Percentiles rank a stretch among this genome's conserved stretches.
phyloP scores from a whole-genome alignment of 1,284 basidiomycete species.

The Porodaedalea pini region DNA sequence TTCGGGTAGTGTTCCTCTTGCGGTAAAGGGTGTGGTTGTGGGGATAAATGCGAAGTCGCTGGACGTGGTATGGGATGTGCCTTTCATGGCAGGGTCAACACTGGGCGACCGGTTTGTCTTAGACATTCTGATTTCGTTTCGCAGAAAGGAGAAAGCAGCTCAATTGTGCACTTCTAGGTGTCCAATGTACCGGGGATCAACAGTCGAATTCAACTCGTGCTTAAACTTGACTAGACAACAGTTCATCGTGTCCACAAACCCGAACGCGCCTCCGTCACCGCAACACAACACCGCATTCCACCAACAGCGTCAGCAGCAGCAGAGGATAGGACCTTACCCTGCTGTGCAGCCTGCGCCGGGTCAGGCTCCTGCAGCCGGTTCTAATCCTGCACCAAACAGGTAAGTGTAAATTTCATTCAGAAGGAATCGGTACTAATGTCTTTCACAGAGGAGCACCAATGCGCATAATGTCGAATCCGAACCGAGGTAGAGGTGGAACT shows the following conservation, averaged over 20 bases:
- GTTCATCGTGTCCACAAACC: slow-evolving; percentile 70
- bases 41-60: slow-evolving; percentile 84
- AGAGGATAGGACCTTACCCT: slow-evolving; percentile 64
- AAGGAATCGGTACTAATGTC: neutral
- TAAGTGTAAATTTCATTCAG: slow-evolving; percentile 23
- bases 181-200: slow-evolving; percentile 85
- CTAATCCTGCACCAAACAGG: slow-evolving; percentile 48
- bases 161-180: slow-evolving; percentile 49
- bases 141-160: too few species aligned
- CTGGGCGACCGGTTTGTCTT: slow-evolving; percentile 69
- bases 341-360: slow-evolving; percentile 50
- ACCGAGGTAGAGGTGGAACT: slow-evolving; percentile 46
- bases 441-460: slow-evolving; percentile 6
- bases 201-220: slow-evolving; percentile 79
- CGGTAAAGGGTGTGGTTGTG: slow-evolving; percentile 91
- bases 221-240: slow-evolving; percentile 83
- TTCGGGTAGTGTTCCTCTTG: slow-evolving; percentile 88
- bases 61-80: slow-evolving; percentile 96
- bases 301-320: slow-evolving; percentile 50
- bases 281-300: slow-evolving; percentile 29
- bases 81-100: slow-evolving; percentile 91
- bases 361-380: slow-evolving; percentile 53
- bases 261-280: slow-evolving; percentile 41
- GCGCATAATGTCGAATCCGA: slow-evolving; percentile 66
- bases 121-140: slow-evolving; percentile 6